phyloP scores from a whole-genome alignment of 2,329 filamentous ascomycete genomes.

The Allantophomopsis lycopodina region DNA sequence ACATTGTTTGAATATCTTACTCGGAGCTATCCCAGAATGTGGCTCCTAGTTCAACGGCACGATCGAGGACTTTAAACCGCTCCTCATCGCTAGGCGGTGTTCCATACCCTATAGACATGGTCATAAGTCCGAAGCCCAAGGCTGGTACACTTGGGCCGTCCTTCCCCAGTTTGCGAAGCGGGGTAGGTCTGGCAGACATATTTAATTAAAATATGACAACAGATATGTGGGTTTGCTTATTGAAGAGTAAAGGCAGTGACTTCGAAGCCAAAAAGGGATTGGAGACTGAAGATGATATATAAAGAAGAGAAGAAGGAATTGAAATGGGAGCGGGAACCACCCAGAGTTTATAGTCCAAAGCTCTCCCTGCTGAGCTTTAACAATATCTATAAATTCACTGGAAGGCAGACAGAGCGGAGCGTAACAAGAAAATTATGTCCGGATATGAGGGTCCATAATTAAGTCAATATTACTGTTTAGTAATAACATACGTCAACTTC shows the following conservation, averaged over 20 bases:
- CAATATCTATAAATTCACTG: not conserved
- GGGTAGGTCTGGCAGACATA: slow-evolving; percentile 1
- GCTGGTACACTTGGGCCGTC: slow-evolving; percentile 16
- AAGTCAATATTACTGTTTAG: not conserved
- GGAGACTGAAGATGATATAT: too few relatives aligned
- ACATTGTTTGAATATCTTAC: slow-evolving; percentile 17
- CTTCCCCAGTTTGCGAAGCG: slow-evolving; percentile 9
- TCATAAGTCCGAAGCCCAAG: slow-evolving; percentile 18
- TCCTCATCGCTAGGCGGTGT: slow-evolving; percentile 15
- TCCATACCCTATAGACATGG: slow-evolving; percentile 9
- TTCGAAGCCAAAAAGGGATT: not conserved
- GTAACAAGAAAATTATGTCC: not conserved
- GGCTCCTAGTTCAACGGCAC: slow-evolving; percentile 20
- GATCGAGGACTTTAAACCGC: slow-evolving; percentile 21
- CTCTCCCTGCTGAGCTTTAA: not conserved
- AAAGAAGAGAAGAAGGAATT: too few relatives aligned
- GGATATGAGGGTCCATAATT: not conserved
- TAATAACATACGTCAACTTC: not conserved
- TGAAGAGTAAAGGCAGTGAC: not conserved
- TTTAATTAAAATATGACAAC: slow-evolving; percentile 1
- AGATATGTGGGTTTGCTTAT: not conserved
- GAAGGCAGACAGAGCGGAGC: not conserved
- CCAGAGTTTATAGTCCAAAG: too few relatives aligned
- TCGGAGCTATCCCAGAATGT: slow-evolving; percentile 19
- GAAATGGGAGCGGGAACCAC: too few relatives aligned